phyloP scores from a whole-genome alignment of 192 early-diverging fungal species.

The Linnemannia zychae region DNA sequence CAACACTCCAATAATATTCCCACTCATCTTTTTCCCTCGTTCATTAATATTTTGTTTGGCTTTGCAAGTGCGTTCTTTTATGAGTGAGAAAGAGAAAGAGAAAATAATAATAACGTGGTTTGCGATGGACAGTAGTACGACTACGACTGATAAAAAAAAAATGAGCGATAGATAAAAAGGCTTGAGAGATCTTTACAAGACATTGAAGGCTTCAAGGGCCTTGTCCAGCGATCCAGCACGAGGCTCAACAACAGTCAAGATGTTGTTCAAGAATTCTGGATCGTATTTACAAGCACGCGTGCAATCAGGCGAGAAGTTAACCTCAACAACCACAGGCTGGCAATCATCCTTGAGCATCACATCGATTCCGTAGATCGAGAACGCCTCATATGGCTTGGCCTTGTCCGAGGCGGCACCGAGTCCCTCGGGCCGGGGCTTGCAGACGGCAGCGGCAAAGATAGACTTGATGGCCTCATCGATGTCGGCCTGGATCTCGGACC shows the following conservation, averaged over 20 bases:
- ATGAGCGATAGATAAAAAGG: background rate
- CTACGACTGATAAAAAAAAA: background rate
- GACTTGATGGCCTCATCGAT: constrained; percentile 64
- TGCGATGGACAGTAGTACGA: no score
- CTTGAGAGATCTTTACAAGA: constrained; percentile 30
- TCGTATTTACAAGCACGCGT: constrained; percentile 63
- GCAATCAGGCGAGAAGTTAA: constrained; percentile 63
- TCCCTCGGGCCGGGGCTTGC: constrained; percentile 59
- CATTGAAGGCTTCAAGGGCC: constrained; percentile 57
- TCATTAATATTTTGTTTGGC: background rate
- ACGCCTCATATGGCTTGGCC: constrained; percentile 41
- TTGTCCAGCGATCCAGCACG: constrained; percentile 57
- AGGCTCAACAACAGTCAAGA: constrained; percentile 62
- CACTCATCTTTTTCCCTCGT: background rate
- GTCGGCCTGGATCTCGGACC: constrained; percentile 58
- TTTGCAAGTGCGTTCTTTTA: background rate
- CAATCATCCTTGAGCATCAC: constrained; percentile 60
- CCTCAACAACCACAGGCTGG: constrained; percentile 60
- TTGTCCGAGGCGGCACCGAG: constrained; percentile 33
- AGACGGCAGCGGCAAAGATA: constrained; percentile 62
- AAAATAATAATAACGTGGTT: no score
- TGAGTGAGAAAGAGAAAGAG: no score
- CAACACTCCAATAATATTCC: background rate
- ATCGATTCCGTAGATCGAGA: constrained; percentile 64
- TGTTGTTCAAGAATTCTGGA: constrained; percentile 63